Percentiles rank a stretch among this genome's conserved stretches.
phyloP scores from a whole-genome alignment of 2,329 filamentous ascomycete genomes.

The Pestalotiopsis sp. region DNA sequence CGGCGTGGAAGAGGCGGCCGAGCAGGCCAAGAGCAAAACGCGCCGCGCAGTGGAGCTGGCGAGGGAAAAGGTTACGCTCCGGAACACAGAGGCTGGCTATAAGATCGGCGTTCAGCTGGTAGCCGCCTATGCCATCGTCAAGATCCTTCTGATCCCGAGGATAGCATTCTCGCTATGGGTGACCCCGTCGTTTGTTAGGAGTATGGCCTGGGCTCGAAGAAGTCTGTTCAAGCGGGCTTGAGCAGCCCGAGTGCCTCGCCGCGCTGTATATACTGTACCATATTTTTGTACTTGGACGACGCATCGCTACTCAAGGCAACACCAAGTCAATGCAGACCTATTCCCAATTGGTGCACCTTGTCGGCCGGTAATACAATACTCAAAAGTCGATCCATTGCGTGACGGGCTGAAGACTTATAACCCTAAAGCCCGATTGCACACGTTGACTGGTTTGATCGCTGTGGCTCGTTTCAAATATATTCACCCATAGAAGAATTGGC shows the following conservation, averaged over 20 bases:
- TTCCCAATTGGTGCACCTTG: no score
- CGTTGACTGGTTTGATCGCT: background rate
- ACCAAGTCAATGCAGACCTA: background rate
- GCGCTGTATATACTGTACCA: background rate
- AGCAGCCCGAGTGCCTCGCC: background rate
- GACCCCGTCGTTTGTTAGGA: constrained; percentile 87
- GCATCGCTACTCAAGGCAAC: background rate
- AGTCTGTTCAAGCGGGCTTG: constrained; percentile 21
- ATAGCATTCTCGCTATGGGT: constrained; percentile 81
- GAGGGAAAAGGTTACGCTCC: constrained; percentile 24
- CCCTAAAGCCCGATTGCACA: background rate
- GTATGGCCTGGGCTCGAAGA: constrained; percentile 48
- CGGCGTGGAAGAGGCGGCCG: constrained; percentile 13
- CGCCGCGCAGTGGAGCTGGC: constrained; percentile 23
- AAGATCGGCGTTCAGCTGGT: constrained; percentile 71
- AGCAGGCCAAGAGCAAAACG: constrained; percentile 17
- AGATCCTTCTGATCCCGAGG: constrained; percentile 77
- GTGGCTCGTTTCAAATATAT: background rate
- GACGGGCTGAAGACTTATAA: no score
- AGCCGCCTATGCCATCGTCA: constrained; percentile 88
- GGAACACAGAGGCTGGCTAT: constrained; percentile 39
- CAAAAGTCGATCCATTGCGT: no score
- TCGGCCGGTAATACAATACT: no score
- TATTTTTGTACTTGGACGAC: background rate
- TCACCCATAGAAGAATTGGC: background rate